Evolutionary conservation across 2,329 filamentous ascomycete species (phyloP), one percentile per base, ranked within the genome.

Genomic region (Blastomyces parvus): DNA sequence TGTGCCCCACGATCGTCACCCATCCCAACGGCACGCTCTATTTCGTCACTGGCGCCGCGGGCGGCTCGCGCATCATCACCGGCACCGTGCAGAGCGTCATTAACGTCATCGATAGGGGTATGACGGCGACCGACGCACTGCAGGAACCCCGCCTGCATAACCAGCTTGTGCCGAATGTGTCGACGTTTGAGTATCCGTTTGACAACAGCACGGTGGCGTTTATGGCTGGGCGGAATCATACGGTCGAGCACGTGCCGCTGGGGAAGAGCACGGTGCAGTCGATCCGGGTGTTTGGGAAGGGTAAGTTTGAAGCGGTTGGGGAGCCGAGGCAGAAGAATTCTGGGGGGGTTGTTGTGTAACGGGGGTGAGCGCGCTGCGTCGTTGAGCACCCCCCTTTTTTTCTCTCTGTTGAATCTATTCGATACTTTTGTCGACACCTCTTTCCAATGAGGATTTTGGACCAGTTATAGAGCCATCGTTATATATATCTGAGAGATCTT

Each of bases 21-120:
- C 78, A 83, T 36, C 77, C 83, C 4, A 86, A 88, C 69, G 83
- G 85, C 22, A 81, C 79, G 0, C 80, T 95, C 0, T 88, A 87
- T 71, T 84, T 89, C 63, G 79, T 85, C 62, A 82, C 89, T 8
- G 90, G 90, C 50, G 87, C 90, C 0, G 90, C 91, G 0, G 91
- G 91, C 40, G 91, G 91, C 2, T 89, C 86, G 25, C 83, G 89
- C 36, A 96, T 96, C 77, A 90, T 92, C 72, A 93, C 90, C 0
- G 78, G 88, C 2, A 92, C 88, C 0, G 81, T 90, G 8, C 89
- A 91, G 72, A 86, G 86, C 48, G 77, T 91, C 5, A 87, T 89
- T 77, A 84, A 90, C 70, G 81, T 90, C 6, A 77, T 96, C 2
- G 88, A 93, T 69, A 82, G 85, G 66, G 79, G 79, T 17, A 78